These are phyloP conservation scores for Syzygium oleosum DNA, from an alignment of 345 rosid species.

Conservation along the genomic window DNA sequence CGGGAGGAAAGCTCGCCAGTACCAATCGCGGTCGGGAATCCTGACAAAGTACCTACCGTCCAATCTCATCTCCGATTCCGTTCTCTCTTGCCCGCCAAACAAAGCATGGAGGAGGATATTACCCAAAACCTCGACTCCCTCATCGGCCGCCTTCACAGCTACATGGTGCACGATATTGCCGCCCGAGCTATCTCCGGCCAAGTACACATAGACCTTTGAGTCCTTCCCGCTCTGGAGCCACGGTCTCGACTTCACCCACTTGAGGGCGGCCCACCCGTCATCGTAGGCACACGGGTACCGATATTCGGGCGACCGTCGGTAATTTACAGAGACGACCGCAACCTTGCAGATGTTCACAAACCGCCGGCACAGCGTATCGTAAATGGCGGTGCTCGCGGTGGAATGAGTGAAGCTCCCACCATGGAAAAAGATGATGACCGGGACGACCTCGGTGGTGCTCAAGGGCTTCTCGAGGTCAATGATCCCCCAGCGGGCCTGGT, in stretches of 20 bases:
- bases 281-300: constrained; percentile 20
- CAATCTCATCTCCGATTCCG: constrained; percentile 15
- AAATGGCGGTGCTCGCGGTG: constrained; percentile 6
- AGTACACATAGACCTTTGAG: constrained; percentile 5
- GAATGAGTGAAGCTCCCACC: constrained; percentile 27
- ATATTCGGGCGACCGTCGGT: constrained; percentile 23
- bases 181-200: constrained; percentile 20
- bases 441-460: constrained; percentile 1
- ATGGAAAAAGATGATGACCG: constrained; percentile 26
- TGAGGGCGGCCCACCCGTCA: constrained; percentile 19
- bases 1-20: constrained; percentile 19
- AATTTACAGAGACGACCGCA: constrained; percentile 17
- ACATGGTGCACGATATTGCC: constrained; percentile 20
- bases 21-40: constrained; percentile 16
- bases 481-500: constrained; percentile 2
- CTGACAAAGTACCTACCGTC: constrained; percentile 18
- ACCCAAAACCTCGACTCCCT: constrained; percentile 7
- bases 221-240: constrained; percentile 18
- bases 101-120: constrained; percentile 14
- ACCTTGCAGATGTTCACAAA: constrained; percentile 7
- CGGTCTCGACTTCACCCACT: constrained; percentile 10
- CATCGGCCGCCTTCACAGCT: constrained; percentile 8
- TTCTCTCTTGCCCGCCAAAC: constrained; percentile 14
- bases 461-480: constrained; percentile 16
- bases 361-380: constrained; percentile 11